A percentile compares a stretch with the other conserved stretches of the same genome.
Evolutionary conservation across 805 yeast genomes (phyloP).

Genomic region (Torulaspora gathmanii): DNA sequence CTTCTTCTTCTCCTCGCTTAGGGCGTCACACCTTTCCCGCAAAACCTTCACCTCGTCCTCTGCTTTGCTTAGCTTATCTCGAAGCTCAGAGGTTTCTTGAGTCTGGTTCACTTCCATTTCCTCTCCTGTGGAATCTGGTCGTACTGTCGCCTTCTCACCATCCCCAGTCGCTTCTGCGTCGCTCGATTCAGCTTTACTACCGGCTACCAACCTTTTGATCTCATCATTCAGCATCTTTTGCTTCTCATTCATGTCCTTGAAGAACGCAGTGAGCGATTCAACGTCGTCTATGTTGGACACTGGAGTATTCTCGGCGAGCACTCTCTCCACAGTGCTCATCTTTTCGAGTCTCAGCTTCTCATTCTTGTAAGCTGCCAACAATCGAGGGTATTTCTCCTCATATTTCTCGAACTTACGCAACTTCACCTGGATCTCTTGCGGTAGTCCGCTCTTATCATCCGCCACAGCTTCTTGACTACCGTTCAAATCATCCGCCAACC

Average conservation of each 20-base stretch:
- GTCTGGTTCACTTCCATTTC: neutral
- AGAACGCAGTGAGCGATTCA: slow-evolving; percentile 62
- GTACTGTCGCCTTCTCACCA: neutral
- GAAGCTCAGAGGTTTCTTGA: neutral
- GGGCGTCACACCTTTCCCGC: slow-evolving; percentile 1
- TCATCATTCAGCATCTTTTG: slow-evolving; percentile 61
- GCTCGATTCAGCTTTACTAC: slow-evolving; percentile 1
- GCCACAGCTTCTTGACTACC: slow-evolving; percentile 17
- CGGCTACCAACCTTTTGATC: slow-evolving; percentile 42
- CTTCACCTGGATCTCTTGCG: slow-evolving; percentile 55
- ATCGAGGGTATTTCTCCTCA: slow-evolving; percentile 83
- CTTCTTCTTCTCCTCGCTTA: slow-evolving; percentile 2
- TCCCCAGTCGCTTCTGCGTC: neutral
- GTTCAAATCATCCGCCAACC: slow-evolving; percentile 32
- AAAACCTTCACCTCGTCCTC: slow-evolving; percentile 8
- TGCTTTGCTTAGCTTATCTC: neutral
- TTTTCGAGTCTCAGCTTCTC: slow-evolving; percentile 67
- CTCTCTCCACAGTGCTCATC: slow-evolving; percentile 58
- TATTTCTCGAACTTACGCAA: slow-evolving; percentile 75
- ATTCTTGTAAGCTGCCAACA: slow-evolving; percentile 76
- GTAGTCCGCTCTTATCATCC: slow-evolving; percentile 42
- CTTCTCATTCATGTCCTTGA: slow-evolving; percentile 58
- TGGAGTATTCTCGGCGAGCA: slow-evolving; percentile 77
- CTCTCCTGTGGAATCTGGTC: neutral
- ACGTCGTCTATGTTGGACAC: slow-evolving; percentile 69